These are phyloP conservation scores for Saxispiralis lemnorum DNA, from an alignment of 495 filamentous ascomycete species.

Conservation along the genomic window DNA sequence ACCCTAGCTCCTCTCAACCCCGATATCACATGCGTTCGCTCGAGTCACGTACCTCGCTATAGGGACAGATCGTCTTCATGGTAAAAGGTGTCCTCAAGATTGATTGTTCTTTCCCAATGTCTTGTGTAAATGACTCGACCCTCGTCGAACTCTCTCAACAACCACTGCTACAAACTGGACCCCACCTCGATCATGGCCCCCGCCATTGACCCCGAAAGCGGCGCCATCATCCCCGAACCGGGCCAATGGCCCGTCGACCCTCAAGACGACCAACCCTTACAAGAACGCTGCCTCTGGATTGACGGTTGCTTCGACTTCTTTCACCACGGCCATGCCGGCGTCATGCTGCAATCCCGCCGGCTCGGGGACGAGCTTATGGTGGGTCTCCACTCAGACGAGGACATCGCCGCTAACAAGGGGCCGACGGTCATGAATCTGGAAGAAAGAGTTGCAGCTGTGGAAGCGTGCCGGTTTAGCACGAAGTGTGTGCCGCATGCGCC, in stretches of 20 bases:
- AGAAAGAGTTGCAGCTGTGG: slow-evolving; percentile 77
- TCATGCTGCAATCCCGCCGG: slow-evolving; percentile 80
- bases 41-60: too few relatives aligned
- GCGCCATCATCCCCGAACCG: slow-evolving; percentile 20
- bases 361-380: slow-evolving; percentile 76
- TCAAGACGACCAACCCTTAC: slow-evolving; percentile 40
- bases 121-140: too few relatives aligned
- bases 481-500: slow-evolving; percentile 67
- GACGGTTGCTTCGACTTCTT: slow-evolving; percentile 98
- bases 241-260: slow-evolving; percentile 52
- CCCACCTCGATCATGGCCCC: slow-evolving; percentile 9
- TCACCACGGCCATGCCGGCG: slow-evolving; percentile 94
- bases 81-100: too few relatives aligned
- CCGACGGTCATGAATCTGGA: slow-evolving; percentile 89
- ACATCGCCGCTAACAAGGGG: slow-evolving; percentile 89
- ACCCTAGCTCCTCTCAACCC: too few relatives aligned
- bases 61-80: too few relatives aligned
- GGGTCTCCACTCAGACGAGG: slow-evolving; percentile 85
- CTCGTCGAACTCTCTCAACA: not conserved
- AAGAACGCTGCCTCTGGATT: slow-evolving; percentile 75
- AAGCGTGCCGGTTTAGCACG: slow-evolving; percentile 90
- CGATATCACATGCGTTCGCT: too few relatives aligned
- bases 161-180: too few relatives aligned
- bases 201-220: slow-evolving; percentile 12
- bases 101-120: too few relatives aligned